Evolutionary conservation across 108 stramenopile genomes (phyloP).

Genomic region (Epithemia pelagica): DNA sequence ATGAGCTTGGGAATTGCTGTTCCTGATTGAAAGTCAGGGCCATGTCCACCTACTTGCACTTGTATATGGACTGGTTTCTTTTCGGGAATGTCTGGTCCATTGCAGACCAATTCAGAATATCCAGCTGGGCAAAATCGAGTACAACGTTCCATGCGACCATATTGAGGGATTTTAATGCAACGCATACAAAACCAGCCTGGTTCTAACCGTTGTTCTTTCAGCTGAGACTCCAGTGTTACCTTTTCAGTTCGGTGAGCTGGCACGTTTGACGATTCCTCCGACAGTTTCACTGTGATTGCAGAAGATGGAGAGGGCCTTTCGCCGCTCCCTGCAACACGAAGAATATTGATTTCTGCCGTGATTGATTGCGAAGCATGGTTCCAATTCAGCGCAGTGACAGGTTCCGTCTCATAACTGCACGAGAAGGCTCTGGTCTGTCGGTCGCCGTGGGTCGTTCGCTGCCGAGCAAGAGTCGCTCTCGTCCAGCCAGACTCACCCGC

Average conservation of each 20-base stretch:
- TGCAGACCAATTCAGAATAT: conserved; percentile 25
- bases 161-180: conserved; percentile 28
- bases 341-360: neutral
- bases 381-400: neutral
- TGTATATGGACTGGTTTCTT: conserved; percentile 8
- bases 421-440: no score
- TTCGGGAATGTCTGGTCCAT: conserved; percentile 7
- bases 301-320: neutral
- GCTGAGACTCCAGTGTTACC: neutral
- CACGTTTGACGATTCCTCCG: neutral
- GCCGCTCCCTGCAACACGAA: neutral
- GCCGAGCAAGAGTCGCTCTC: neutral
- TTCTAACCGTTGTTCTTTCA: conserved; percentile 13
- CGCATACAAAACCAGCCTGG: conserved; percentile 47
- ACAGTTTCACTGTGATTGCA: neutral
- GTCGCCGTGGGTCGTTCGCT: no score
- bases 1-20: conserved; percentile 43
- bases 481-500: neutral
- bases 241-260: neutral
- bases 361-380: no score
- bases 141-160: conserved; percentile 36
- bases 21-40: neutral
- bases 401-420: neutral
- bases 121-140: conserved; percentile 28
- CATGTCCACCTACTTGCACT: conserved; percentile 22